A percentile compares a stretch with the other conserved stretches of the same genome.
phyloP scores from a whole-genome alignment of 106 monocot genomes.

The Hemerocallis citrina region DNA sequence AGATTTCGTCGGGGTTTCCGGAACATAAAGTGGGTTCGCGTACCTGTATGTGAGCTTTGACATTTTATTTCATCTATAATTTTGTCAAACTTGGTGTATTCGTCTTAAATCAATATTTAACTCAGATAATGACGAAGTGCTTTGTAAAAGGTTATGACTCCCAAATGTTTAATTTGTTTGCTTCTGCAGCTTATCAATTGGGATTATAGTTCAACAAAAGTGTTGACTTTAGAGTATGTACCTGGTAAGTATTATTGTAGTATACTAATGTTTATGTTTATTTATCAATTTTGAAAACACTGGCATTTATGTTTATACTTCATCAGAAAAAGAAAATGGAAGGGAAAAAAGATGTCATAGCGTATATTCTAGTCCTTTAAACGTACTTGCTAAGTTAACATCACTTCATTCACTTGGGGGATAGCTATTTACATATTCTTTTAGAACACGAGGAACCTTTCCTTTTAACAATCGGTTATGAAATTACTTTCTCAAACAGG shows the following conservation, averaged over 20 bases:
- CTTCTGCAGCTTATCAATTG: conserved; percentile 61
- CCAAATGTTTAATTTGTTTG: neutral
- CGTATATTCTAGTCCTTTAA: too few relatives aligned
- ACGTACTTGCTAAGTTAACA: neutral
- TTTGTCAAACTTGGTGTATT: neutral
- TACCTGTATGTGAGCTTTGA: conserved; percentile 65
- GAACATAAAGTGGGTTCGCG: conserved; percentile 95
- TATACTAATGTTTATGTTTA: neutral
- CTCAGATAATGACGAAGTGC: neutral
- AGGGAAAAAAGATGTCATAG: too few relatives aligned
- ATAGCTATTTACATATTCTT: neutral
- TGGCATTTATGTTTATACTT: too few relatives aligned
- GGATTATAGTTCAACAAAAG: conserved; percentile 86
- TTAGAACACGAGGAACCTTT: neutral
- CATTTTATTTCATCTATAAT: neutral
- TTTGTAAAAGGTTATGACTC: neutral
- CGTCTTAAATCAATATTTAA: conserved; percentile 1
- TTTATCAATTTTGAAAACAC: too few relatives aligned
- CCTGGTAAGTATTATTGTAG: conserved; percentile 47
- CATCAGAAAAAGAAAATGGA: too few relatives aligned
- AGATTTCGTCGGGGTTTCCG: conserved; percentile 95
- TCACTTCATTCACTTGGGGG: neutral
- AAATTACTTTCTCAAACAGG: conserved; percentile 32
- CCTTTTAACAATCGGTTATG: neutral
- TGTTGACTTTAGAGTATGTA: conserved; percentile 91